A percentile compares a stretch with the other conserved stretches of the same genome.
Evolutionary conservation across 208 protist genomes (phyloP).

Genomic region (Tetramitus jugosus): DNA sequence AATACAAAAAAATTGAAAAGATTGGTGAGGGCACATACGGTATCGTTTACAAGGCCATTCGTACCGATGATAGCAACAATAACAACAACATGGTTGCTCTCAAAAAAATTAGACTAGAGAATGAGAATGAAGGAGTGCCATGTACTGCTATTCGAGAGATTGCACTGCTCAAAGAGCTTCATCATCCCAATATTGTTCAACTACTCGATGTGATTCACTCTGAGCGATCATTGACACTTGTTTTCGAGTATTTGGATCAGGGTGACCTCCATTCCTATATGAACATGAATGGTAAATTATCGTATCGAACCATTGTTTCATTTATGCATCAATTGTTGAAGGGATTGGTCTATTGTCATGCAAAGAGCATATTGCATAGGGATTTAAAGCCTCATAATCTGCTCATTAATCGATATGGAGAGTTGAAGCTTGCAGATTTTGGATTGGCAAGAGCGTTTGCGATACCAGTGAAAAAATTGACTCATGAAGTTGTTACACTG

Average conservation of each 20-base stretch:
- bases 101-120: slow-evolving; percentile 93
- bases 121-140: slow-evolving; percentile 93
- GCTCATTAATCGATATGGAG: not conserved
- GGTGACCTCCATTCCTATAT: not conserved
- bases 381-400: not conserved
- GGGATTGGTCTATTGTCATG: not conserved
- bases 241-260: not conserved
- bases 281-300: not conserved
- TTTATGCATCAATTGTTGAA: not conserved
- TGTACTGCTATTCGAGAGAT: slow-evolving; percentile 95
- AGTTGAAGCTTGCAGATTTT: slow-evolving; percentile 17
- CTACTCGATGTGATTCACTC: not conserved
- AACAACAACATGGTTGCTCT: slow-evolving; percentile 81
- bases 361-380: not conserved
- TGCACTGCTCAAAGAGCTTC: slow-evolving; percentile 89
- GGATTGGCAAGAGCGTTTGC: slow-evolving; percentile 5
- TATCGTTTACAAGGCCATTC: slow-evolving; percentile 26
- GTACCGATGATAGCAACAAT: slow-evolving; percentile 47
- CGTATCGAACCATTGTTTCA: not conserved
- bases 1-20: not conserved
- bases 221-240: not conserved
- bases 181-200: slow-evolving; percentile 81
- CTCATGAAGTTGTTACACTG: slow-evolving; percentile 56
- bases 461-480: slow-evolving; percentile 11
- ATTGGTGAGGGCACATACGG: slow-evolving; percentile 12